A percentile compares a stretch with the other conserved stretches of the same genome.
These are phyloP conservation scores for Cyclocybe aegerita DNA, from an alignment of 768 basidiomycete species.

Conservation along the genomic window DNA sequence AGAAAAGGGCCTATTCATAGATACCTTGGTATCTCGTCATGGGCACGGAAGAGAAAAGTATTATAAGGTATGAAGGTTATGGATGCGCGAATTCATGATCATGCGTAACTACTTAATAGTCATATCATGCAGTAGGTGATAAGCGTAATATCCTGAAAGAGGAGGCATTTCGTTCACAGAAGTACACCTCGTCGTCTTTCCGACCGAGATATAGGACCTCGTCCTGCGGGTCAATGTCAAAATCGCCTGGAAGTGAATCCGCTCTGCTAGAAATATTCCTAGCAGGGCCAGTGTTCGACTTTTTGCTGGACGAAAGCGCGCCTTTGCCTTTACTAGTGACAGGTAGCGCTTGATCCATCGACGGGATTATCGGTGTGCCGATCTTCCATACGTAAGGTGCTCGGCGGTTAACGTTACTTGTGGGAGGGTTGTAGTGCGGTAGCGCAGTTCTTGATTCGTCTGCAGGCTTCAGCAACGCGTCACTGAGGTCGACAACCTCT, in stretches of 20 bases:
- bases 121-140: slow-evolving; percentile 39
- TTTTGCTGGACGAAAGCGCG: slow-evolving; percentile 46
- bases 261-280: slow-evolving; percentile 47
- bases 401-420: slow-evolving; percentile 64
- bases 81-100: slow-evolving; percentile 7
- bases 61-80: slow-evolving; percentile 3
- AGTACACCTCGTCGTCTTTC: slow-evolving; percentile 72
- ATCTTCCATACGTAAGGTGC: slow-evolving; percentile 83
- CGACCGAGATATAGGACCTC: slow-evolving; percentile 84
- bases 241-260: slow-evolving; percentile 53
- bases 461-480: slow-evolving; percentile 77
- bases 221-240: slow-evolving; percentile 53
- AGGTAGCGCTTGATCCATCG: slow-evolving; percentile 30
- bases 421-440: slow-evolving; percentile 68
- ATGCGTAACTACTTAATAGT: slow-evolving; percentile 8
- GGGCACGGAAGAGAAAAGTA: neutral
- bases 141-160: slow-evolving; percentile 78
- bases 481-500: slow-evolving; percentile 77
- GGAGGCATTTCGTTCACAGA: slow-evolving; percentile 74
- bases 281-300: slow-evolving; percentile 42
- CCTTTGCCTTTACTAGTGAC: slow-evolving; percentile 40
- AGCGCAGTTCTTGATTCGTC: slow-evolving; percentile 73
- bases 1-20: too few species aligned
- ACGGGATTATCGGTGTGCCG: slow-evolving; percentile 58
- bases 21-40: slow-evolving; percentile 7